phyloP scores from a whole-genome alignment of 208 protist species.

The Angomonas ambiguus region DNA sequence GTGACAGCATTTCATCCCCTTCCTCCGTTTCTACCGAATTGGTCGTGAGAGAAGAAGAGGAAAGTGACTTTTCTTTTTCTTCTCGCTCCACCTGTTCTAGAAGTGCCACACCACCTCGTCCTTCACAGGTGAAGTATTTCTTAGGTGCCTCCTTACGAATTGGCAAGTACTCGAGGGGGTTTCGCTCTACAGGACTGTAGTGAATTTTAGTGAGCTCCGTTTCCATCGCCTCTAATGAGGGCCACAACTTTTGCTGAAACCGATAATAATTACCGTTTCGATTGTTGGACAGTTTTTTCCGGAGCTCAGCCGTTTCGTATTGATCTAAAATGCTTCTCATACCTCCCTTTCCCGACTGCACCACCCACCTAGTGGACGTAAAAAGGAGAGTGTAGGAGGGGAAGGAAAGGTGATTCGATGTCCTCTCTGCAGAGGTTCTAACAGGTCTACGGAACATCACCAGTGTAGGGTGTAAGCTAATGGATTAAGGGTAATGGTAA shows the following conservation, averaged over 20 bases:
- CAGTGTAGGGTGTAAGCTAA: not conserved
- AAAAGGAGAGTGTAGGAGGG: not conserved
- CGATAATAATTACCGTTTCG: constrained; percentile 76
- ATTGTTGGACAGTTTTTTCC: constrained; percentile 42
- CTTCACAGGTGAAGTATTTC: constrained; percentile 37
- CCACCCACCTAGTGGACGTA: not conserved
- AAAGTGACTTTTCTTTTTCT: not conserved
- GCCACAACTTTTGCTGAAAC: constrained; percentile 76
- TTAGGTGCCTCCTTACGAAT: constrained; percentile 23
- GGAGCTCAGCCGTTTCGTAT: constrained; percentile 43
- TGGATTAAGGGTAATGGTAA: no score
- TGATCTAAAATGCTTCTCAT: constrained; percentile 59
- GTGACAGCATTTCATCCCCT: constrained; percentile 6
- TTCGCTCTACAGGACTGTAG: constrained; percentile 68
- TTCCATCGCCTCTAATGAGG: constrained; percentile 60
- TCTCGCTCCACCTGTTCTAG: constrained; percentile 27
- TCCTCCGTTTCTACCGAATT: not conserved
- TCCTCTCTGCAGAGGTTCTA: not conserved
- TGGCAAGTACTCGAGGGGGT: constrained; percentile 49
- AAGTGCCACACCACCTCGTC: constrained; percentile 35
- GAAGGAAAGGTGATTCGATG: not conserved
- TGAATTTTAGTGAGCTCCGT: constrained; percentile 39
- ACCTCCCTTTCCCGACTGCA: constrained; percentile 54
- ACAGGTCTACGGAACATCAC: not conserved
- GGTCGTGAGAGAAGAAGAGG: not conserved